Evolutionary conservation across 495 filamentous ascomycete species (phyloP), one percentile per base, ranked within the genome.

Genomic region (Aspergillus sclerotiicarbonarius): DNA sequence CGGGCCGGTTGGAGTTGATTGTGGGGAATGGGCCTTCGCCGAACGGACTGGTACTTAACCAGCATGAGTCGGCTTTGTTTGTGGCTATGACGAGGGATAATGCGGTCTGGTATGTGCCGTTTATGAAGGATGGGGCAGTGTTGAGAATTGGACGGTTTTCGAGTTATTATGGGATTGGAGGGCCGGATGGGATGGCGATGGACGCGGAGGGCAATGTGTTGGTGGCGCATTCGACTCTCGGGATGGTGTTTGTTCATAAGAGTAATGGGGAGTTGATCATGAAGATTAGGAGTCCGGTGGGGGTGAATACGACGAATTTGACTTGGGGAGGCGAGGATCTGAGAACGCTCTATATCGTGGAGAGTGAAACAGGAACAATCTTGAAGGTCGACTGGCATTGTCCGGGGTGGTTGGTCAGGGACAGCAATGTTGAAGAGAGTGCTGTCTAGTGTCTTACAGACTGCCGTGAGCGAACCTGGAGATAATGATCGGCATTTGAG

Each of bases 101-200:
- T 19, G 39, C 52, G 35, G 21, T 46, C 13, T 54, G 39, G 39
- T 16, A 54, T 32, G 41, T 54, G 13, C 52, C 52, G 10, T 54
- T 54, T 37, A 15, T 44, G 21, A 16, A 18, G 18, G 39, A 54
- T 20, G 52, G 52, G 43, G 45, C 48, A 4, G 48, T 58, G 29
- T 48, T 46, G 48, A 47, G 56, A 19, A 37, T 58, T 41, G 56
- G 49, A 10, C 20, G 56, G 37, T 52, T 58, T 32, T 51, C 56
- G 29, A 58, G 56, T 21, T 53, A 58, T 21, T 58, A 43, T 52
- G 56, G 56, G 7, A 58, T 58, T 52, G 48, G 56, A 7, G 56
- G 56, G 15, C 35, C 33, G 13, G 56, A 58, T 51, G 56, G 48
- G 25, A 58, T 58, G 56, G 37, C 47, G 8, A 20, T 43, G 48